A percentile compares a stretch with the other conserved stretches of the same genome.
phyloP scores from a whole-genome alignment of 208 protist genomes.

The Leishmania major region DNA sequence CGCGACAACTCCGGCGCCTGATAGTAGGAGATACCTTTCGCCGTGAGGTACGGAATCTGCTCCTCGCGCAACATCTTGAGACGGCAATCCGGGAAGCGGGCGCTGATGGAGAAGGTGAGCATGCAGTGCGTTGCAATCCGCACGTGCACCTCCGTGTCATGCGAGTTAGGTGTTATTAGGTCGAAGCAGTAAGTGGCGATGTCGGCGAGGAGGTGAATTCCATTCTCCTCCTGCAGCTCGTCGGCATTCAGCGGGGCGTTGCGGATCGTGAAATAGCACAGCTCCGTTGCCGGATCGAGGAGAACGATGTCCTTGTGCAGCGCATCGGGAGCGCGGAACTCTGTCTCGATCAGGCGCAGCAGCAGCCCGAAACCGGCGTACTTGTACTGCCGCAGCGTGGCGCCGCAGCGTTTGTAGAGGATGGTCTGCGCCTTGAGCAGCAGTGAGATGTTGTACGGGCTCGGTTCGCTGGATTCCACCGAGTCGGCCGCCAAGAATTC shows the following conservation, averaged over 20 bases:
- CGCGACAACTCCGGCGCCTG: constrained; percentile 63
- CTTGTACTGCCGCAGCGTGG: constrained; percentile 89
- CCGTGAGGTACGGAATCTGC: constrained; percentile 55
- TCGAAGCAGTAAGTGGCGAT: constrained; percentile 81
- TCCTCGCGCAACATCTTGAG: constrained; percentile 52
- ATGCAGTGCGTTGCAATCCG: constrained; percentile 73
- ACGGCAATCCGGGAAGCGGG: constrained; percentile 76
- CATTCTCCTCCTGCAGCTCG: constrained; percentile 92
- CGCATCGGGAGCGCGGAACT: constrained; percentile 68
- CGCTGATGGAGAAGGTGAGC: constrained; percentile 74
- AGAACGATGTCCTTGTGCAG: constrained; percentile 74
- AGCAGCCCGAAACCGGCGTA: constrained; percentile 95
- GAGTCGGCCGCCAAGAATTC: constrained; percentile 76
- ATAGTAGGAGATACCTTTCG: constrained; percentile 67
- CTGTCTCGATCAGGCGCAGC: constrained; percentile 72
- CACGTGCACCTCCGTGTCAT: constrained; percentile 53
- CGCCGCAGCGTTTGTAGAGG: constrained; percentile 85
- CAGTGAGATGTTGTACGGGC: constrained; percentile 66
- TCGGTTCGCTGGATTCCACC: constrained; percentile 40
- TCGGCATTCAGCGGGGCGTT: constrained; percentile 94
- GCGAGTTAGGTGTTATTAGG: constrained; percentile 49
- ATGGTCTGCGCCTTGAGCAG: constrained; percentile 93
- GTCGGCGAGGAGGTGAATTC: constrained; percentile 74
- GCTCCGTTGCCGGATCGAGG: constrained; percentile 80
- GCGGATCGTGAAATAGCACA: constrained; percentile 91